Conservation (phyloP, 495 filamentous ascomycete genomes). For the Penicillium argentinense region DNA sequence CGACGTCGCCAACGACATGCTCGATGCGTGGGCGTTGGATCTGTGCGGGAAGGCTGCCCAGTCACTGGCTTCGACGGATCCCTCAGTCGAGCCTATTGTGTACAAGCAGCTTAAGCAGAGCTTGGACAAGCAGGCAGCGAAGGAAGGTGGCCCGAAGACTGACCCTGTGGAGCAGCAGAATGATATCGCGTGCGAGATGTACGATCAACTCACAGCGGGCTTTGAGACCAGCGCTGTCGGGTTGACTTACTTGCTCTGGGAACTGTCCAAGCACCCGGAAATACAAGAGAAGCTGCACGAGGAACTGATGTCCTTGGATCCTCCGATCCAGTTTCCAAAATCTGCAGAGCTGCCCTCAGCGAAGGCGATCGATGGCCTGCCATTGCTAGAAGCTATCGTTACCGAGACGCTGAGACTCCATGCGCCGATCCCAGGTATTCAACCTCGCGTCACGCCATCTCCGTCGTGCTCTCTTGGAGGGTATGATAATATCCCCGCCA, state of each 20-base stretch:
- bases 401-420: constrained; percentile 76
- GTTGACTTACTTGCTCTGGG: constrained; percentile 69
- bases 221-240: constrained; percentile 76
- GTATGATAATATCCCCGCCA: constrained; percentile 57
- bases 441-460: constrained; percentile 70
- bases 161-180: constrained; percentile 35
- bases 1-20: constrained; percentile 61
- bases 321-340: constrained; percentile 27
- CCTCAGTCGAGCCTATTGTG: constrained; percentile 39
- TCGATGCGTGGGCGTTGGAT: constrained; percentile 62
- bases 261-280: constrained; percentile 57
- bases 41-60: constrained; percentile 55
- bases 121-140: constrained; percentile 34
- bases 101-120: constrained; percentile 48
- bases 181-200: constrained; percentile 66
- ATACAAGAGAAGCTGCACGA: constrained; percentile 58
- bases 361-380: constrained; percentile 67
- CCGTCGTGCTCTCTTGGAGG: constrained; percentile 51
- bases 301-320: constrained; percentile 59
- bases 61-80: constrained; percentile 29
- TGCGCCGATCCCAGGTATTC: constrained; percentile 71
- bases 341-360: constrained; percentile 47
- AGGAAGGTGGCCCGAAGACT: constrained; percentile 21
- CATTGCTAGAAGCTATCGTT: constrained; percentile 70
- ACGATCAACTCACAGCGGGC: constrained; percentile 75